Percentiles rank a stretch among this genome's conserved stretches.
Conservation (phyloP, 371 early-diverging fungal species). For the Lichtheimia hyalospora region DNA sequence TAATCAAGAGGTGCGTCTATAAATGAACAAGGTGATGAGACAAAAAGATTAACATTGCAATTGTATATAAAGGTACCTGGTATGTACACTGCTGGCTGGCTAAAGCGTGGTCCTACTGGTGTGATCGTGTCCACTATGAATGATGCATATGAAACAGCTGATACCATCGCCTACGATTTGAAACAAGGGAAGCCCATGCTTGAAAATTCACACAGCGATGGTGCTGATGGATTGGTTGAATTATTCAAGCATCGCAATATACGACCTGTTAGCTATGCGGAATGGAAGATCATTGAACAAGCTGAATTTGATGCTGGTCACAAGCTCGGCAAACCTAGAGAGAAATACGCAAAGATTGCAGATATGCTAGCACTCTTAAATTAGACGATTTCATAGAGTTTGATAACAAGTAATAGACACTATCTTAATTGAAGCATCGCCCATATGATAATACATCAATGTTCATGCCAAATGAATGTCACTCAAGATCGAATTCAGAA, state of each 20-base stretch:
- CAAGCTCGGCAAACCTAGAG: constrained; percentile 74
- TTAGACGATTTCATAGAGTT: no score
- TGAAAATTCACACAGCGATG: constrained; percentile 6
- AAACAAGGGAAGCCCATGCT: constrained; percentile 29
- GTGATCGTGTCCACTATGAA: constrained; percentile 95
- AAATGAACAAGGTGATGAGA: neutral
- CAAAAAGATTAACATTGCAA: neutral
- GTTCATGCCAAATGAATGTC: no score
- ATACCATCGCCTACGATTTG: constrained; percentile 67
- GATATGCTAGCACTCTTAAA: constrained; percentile 64
- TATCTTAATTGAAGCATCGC: no score
- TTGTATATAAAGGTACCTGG: constrained; percentile 50
- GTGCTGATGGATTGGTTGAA: constrained; percentile 26
- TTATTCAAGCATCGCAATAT: constrained; percentile 29
- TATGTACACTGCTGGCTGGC: constrained; percentile 91
- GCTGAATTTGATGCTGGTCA: constrained; percentile 71
- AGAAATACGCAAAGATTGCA: constrained; percentile 68
- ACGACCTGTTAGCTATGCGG: constrained; percentile 62
- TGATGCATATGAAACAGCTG: constrained; percentile 91
- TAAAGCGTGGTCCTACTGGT: constrained; percentile 93
- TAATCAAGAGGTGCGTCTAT: constrained; percentile 35
- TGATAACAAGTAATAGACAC: no score
- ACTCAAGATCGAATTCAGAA: no score
- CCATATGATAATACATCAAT: no score
- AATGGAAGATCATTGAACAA: constrained; percentile 84